Conservation (phyloP, 2,329 filamentous ascomycete genomes). For the Alternaria rosae region DNA sequence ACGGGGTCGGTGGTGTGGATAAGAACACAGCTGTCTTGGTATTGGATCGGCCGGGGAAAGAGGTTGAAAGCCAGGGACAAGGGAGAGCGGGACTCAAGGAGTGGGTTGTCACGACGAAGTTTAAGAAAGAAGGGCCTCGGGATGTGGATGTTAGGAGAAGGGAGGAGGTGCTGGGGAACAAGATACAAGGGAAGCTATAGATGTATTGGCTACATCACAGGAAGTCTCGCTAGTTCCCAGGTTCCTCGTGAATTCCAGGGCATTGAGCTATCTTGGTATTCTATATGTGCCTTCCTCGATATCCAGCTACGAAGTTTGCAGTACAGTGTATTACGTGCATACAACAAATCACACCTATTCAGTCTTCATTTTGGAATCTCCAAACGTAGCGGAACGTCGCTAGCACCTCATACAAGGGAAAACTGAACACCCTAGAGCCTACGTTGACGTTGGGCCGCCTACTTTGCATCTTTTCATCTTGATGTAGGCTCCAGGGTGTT, state of each 20-base stretch:
- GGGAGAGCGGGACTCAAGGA: constrained; percentile 61
- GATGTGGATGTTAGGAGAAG: constrained; percentile 60
- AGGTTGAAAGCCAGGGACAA: constrained; percentile 59
- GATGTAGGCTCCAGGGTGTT: too few relatives aligned
- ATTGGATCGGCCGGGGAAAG: constrained; percentile 63
- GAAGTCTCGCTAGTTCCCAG: background rate
- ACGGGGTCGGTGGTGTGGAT: constrained; percentile 44
- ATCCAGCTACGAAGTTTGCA: too few relatives aligned
- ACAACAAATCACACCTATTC: too few relatives aligned
- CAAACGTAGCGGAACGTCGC: too few relatives aligned
- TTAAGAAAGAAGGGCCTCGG: constrained; percentile 64
- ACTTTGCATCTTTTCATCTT: too few relatives aligned
- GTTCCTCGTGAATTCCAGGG: background rate
- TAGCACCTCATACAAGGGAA: too few relatives aligned
- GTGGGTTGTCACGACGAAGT: constrained; percentile 64
- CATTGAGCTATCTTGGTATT: background rate
- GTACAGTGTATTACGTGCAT: too few relatives aligned
- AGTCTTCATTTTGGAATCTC: too few relatives aligned
- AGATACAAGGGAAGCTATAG: constrained; percentile 25
- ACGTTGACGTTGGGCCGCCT: too few relatives aligned
- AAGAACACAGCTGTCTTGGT: constrained; percentile 62
- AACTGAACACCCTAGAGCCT: too few relatives aligned
- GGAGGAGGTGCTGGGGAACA: constrained; percentile 54
- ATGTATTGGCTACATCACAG: background rate
- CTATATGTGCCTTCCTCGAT: background rate